Conservation (phyloP, 805 yeast species). For the Yarrowia phangngaensis region DNA sequence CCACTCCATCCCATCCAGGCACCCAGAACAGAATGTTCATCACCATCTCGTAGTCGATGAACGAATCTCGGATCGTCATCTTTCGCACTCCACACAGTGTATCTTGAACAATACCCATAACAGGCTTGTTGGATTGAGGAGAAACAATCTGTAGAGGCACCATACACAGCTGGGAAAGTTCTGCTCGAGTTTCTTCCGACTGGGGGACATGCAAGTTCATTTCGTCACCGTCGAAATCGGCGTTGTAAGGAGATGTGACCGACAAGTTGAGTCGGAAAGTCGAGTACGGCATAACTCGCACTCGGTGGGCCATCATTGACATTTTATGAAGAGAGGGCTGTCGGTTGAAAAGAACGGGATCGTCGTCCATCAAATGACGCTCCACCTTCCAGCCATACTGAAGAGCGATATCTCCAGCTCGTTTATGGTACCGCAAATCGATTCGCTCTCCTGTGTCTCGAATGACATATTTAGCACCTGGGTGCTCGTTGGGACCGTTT, state of each 20-base stretch:
- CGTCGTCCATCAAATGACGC: conserved; percentile 95
- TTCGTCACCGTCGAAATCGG: conserved; percentile 99
- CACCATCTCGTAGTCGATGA: conserved; percentile 86
- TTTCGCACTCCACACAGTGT: conserved; percentile 96
- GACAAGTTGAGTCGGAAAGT: conserved; percentile 95
- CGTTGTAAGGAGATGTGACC: conserved; percentile 98
- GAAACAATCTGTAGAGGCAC: conserved; percentile 97
- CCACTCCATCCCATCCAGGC: conserved; percentile 97
- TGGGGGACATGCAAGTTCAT: conserved; percentile 99
- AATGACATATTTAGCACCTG: conserved; percentile 97
- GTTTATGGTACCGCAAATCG: conserved; percentile 91
- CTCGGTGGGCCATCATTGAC: conserved; percentile 99
- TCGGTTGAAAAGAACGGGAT: conserved; percentile 96
- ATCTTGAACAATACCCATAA: conserved; percentile 99
- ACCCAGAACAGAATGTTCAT: conserved; percentile 97
- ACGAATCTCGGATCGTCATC: conserved; percentile 85
- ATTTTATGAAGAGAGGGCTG: conserved; percentile 98
- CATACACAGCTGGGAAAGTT: conserved; percentile 88
- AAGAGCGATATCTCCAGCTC: conserved; percentile 96
- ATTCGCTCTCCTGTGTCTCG: conserved; percentile 99
- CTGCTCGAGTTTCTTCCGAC: conserved; percentile 96
- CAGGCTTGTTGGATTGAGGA: conserved; percentile 98
- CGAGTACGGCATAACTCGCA: conserved; percentile 97
- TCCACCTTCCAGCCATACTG: conserved; percentile 99
- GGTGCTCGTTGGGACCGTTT: conserved; percentile 98